A percentile compares a stretch with the other conserved stretches of the same genome.
Evolutionary conservation across 192 early-diverging fungal species (phyloP).

Genomic region (Martensiomyces pterosporus): DNA sequence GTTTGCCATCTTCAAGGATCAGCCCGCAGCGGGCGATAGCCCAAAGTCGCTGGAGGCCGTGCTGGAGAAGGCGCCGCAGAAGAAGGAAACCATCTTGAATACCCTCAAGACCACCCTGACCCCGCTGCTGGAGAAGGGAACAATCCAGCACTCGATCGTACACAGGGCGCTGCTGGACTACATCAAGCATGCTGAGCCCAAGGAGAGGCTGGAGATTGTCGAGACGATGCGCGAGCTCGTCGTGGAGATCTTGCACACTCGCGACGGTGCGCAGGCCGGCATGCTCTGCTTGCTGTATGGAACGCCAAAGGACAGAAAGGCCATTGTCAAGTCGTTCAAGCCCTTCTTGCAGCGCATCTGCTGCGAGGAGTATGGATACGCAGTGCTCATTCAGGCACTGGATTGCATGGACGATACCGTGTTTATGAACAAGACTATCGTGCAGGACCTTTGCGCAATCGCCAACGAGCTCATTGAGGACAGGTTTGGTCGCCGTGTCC

Average conservation of each 20-base stretch:
- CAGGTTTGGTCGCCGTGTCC: constrained; percentile 73
- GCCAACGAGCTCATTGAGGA: constrained; percentile 59
- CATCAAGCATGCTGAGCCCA: constrained; percentile 59
- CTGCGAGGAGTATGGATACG: constrained; percentile 84
- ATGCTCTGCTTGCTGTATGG: constrained; percentile 79
- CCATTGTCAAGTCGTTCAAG: constrained; percentile 82
- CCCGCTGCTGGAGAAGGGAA: constrained; percentile 80
- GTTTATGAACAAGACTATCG: constrained; percentile 69
- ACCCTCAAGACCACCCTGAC: constrained; percentile 63
- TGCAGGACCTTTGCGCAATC: constrained; percentile 51
- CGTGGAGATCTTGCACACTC: constrained; percentile 85
- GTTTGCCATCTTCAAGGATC: constrained; percentile 79
- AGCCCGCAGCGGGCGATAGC: too few species aligned
- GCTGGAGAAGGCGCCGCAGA: constrained; percentile 45
- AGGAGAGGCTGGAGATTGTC: constrained; percentile 62
- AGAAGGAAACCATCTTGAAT: constrained; percentile 55
- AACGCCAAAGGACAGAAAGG: constrained; percentile 86
- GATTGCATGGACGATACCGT: constrained; percentile 95
- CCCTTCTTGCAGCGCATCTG: constrained; percentile 74
- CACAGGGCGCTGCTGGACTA: constrained; percentile 87
- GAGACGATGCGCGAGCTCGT: constrained; percentile 78
- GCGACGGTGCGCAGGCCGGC: constrained; percentile 82
- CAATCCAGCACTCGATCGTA: constrained; percentile 71
- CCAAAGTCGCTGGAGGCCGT: constrained; percentile 40
- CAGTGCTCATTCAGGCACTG: constrained; percentile 75